Evolutionary conservation across 176 grass and related monocot genomes (phyloP), one percentile per base, ranked within the genome.

Genomic region (Triticum aestivum): DNA sequence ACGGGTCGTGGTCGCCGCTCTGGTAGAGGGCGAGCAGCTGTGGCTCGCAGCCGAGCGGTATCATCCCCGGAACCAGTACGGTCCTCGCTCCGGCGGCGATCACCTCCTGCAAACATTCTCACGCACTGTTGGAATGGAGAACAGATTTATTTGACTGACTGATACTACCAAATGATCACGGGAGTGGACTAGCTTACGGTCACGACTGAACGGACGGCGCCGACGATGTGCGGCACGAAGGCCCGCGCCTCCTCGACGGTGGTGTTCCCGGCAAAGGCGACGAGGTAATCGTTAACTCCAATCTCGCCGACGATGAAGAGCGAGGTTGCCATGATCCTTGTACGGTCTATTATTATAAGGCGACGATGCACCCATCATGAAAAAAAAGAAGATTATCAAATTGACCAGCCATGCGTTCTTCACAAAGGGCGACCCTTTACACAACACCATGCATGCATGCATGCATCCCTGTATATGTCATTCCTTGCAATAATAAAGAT

Each of bases 221-320:
- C 52, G 38, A 94, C 41, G 56, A 94, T 86, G 42, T 74, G 56
- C 21, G 92, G 87, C 70, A 92, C 85, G 3, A 86, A 86, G 62
- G 72, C 71, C 38, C 61, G 63, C 32, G 80, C 65, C 26, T 79
- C 78, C 7, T 34, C 73, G 11, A 37, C 39, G 37, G 72, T 70
- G 73, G 4, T 59, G 64, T 86, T 85, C n/a, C 70, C 74, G 56
- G 82, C 14, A 18, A 94, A 78, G 9, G 90, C 72, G 24, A 88
- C 54, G 34, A 88, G 69, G 39, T 94, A 90, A 73, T 94, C 92
- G 41, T 94, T 94, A 4, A 88, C 81, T 63, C 92, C 92, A 4
- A 94, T 94, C 81, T 92, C 85, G 1, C 90, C 92, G 54, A 94
- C 82, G 23, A 83, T 1, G 84, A 79, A 68, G 9, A 78, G 47